phyloP scores from a whole-genome alignment of 305 asterid species.

The Fraxinus velutina region DNA sequence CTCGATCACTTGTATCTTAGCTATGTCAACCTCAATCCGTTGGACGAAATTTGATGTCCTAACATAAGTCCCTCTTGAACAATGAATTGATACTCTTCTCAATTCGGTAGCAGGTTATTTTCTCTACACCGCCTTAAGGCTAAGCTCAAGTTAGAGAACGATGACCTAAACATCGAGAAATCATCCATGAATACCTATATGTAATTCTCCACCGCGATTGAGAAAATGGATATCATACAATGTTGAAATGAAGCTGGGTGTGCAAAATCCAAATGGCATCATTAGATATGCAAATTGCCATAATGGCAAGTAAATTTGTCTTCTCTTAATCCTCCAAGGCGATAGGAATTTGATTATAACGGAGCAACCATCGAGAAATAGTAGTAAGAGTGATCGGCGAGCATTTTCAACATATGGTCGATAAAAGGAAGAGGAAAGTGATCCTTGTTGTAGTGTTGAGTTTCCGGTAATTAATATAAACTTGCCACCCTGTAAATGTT shows the following conservation, averaged over 20 bases:
- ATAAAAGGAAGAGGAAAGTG: not conserved
- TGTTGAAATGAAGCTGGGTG: not conserved
- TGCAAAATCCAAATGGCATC: not conserved
- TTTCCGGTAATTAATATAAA: not conserved
- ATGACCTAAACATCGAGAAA: not conserved
- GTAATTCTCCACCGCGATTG: not conserved
- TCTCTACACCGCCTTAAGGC: not conserved
- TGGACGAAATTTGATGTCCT: not conserved
- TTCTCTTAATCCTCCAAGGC: not conserved
- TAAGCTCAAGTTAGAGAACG: not conserved
- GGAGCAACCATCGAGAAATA: not conserved
- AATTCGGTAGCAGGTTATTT: not conserved
- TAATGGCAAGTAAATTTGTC: not conserved
- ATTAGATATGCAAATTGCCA: not conserved
- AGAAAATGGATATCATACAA: not conserved
- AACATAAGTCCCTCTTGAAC: not conserved
- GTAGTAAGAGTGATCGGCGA: not conserved
- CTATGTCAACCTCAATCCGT: not conserved
- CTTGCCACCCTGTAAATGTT: not conserved
- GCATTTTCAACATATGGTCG: not conserved
- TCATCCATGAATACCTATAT: not conserved
- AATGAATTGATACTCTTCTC: not conserved
- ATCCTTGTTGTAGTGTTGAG: not conserved
- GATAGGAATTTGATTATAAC: not conserved
- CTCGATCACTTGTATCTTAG: not conserved